These are phyloP conservation scores for Trichoderma atrobrunneum DNA, from an alignment of 2,329 filamentous ascomycete genomes.

Conservation along the genomic window DNA sequence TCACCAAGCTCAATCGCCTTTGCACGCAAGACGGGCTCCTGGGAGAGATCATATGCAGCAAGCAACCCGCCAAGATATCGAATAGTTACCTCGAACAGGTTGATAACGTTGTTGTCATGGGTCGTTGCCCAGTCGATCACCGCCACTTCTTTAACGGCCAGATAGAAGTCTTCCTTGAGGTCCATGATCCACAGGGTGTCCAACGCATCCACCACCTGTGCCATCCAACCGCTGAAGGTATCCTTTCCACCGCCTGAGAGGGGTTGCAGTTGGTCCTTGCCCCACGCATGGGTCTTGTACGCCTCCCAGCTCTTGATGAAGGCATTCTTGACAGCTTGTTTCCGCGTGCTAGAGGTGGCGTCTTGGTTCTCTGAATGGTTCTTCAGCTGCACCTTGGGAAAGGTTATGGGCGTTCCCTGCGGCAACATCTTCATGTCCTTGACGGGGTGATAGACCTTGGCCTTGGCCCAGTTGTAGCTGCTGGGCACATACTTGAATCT, in stretches of 20 bases:
- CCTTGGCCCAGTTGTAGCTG: slow-evolving; percentile 40
- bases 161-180: slow-evolving; percentile 52
- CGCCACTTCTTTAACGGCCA: slow-evolving; percentile 47
- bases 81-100: slow-evolving; percentile 62
- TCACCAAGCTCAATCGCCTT: slow-evolving; percentile 54
- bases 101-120: slow-evolving; percentile 42
- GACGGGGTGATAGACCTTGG: slow-evolving; percentile 33
- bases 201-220: slow-evolving; percentile 57
- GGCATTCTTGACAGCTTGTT: slow-evolving; percentile 38
- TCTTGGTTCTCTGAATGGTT: slow-evolving; percentile 39
- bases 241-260: slow-evolving; percentile 46
- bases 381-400: slow-evolving; percentile 44
- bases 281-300: slow-evolving; percentile 55
- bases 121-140: slow-evolving; percentile 55
- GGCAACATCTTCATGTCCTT: slow-evolving; percentile 35
- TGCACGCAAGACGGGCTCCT: slow-evolving; percentile 43
- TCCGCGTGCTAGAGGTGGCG: slow-evolving; percentile 33
- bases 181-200: slow-evolving; percentile 61
- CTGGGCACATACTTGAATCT: slow-evolving; percentile 34
- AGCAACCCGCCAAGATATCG: slow-evolving; percentile 53
- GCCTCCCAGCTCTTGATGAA: slow-evolving; percentile 49
- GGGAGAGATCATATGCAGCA: slow-evolving; percentile 51
- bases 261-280: slow-evolving; percentile 55
- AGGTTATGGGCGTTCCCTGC: slow-evolving; percentile 31
- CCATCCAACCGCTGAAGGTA: slow-evolving; percentile 54